Conservation (phyloP, 176 grass and related monocot genomes). For the Aegilops longissima region DNA sequence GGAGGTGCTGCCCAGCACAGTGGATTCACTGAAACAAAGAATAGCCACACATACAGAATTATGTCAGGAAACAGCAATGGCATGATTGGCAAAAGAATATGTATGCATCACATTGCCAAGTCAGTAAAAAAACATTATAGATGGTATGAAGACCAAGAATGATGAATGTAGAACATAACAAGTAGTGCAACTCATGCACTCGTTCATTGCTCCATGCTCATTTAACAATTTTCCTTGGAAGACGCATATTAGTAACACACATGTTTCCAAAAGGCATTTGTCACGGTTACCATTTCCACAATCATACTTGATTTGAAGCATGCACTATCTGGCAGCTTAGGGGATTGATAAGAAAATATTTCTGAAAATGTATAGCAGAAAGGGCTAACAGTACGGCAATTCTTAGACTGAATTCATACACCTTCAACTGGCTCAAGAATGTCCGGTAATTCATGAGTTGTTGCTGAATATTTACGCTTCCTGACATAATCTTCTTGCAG, state of each 20-base stretch:
- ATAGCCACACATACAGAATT: background rate
- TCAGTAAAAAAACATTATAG: background rate
- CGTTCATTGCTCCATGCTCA: background rate
- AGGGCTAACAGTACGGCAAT: slow-evolving; percentile 6
- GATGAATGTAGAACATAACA: background rate
- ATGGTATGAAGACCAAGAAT: background rate
- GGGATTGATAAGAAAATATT: background rate
- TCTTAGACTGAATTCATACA: slow-evolving; percentile 14
- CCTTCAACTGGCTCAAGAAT: slow-evolving; percentile 44
- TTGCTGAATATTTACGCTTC: slow-evolving; percentile 30
- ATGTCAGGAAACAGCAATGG: slow-evolving; percentile 14
- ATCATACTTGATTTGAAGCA: slow-evolving; percentile 5
- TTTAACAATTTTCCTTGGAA: background rate
- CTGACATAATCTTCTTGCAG: slow-evolving; percentile 39
- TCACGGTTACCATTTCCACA: background rate
- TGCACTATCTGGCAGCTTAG: background rate
- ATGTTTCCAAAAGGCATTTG: background rate
- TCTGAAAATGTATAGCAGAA: background rate
- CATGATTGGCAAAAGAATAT: background rate
- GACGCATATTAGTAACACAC: background rate
- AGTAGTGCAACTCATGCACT: background rate
- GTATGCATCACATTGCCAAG: background rate
- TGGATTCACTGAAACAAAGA: slow-evolving; percentile 27
- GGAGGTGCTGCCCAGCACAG: slow-evolving; percentile 31
- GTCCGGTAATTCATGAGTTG: slow-evolving; percentile 24